phyloP scores from a whole-genome alignment of 306 rosid species.

The Cucumis melo region DNA sequence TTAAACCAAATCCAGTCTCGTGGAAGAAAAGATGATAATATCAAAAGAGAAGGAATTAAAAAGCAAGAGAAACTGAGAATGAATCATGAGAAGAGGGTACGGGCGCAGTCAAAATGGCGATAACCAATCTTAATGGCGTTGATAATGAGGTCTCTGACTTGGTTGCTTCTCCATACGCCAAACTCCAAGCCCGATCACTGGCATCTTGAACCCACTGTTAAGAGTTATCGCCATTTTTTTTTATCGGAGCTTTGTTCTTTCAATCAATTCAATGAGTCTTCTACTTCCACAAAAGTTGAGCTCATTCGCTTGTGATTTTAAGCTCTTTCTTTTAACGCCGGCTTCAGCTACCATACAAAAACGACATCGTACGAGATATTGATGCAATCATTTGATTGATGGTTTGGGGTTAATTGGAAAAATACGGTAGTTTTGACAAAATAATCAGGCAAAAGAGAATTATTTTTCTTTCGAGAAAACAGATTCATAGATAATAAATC shows the following conservation, averaged over 20 bases:
- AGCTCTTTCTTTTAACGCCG: too few species aligned
- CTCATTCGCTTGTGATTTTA: not conserved
- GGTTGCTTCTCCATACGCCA: conserved; percentile 73
- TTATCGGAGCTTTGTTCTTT: not conserved
- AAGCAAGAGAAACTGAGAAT: not conserved
- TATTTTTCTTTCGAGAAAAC: too few species aligned
- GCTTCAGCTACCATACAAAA: too few species aligned
- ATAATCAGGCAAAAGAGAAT: too few species aligned
- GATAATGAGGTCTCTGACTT: conserved; percentile 46
- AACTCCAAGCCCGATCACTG: conserved; percentile 56
- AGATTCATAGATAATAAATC: too few species aligned
- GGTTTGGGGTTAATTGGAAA: too few species aligned
- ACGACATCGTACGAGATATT: too few species aligned
- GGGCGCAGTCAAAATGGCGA: conserved; percentile 92
- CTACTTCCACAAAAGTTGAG: not conserved
- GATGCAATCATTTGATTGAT: too few species aligned
- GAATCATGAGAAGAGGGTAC: conserved; percentile 12
- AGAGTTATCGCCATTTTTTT: conserved; percentile 39
- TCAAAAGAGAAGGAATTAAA: not conserved
- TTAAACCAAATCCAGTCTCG: not conserved
- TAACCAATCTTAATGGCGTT: conserved; percentile 67
- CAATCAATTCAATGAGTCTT: not conserved
- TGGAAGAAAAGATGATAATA: not conserved
- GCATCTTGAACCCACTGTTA: conserved; percentile 77
- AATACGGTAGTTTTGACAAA: too few species aligned